These are phyloP conservation scores for Raphanus hybrid DNA, from an alignment of 441 rosid species.

Conservation along the genomic window DNA sequence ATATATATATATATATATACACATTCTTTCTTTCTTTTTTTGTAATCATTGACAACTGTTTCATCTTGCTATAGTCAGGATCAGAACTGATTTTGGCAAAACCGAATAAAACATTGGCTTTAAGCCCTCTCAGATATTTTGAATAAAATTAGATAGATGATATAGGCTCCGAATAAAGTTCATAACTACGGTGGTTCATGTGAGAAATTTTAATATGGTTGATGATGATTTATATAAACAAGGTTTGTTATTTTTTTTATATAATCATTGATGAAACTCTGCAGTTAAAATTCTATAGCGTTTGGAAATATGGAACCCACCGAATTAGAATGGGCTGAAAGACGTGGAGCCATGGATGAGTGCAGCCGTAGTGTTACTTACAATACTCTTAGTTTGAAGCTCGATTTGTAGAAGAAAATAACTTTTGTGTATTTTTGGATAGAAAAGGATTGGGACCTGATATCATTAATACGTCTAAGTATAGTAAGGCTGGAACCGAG, in stretches of 20 bases:
- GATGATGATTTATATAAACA: neutral
- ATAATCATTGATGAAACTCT: neutral
- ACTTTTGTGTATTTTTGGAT: slow-evolving; percentile 5
- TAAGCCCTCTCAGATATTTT: too few relatives aligned
- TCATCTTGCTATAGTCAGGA: too few relatives aligned
- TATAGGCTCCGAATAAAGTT: too few relatives aligned
- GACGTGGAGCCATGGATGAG: slow-evolving; percentile 9
- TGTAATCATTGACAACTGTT: too few relatives aligned
- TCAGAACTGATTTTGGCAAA: too few relatives aligned
- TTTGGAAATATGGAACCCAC: slow-evolving; percentile 7
- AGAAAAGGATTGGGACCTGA: neutral
- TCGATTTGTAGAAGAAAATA: neutral
- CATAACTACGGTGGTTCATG: neutral
- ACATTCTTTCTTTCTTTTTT: too few relatives aligned
- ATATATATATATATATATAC: too few relatives aligned
- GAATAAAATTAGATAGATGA: too few relatives aligned
- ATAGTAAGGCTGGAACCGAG: neutral
- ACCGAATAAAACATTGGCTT: too few relatives aligned
- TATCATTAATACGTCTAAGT: slow-evolving; percentile 13
- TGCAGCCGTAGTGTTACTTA: neutral
- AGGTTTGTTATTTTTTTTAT: neutral
- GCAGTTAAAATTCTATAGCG: neutral
- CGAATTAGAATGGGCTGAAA: slow-evolving; percentile 1
- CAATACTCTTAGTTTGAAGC: neutral
- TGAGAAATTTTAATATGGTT: neutral